Evolutionary conservation across 164 flowering plant genomes (phyloP).

Genomic region (Nymphaea colorata): DNA sequence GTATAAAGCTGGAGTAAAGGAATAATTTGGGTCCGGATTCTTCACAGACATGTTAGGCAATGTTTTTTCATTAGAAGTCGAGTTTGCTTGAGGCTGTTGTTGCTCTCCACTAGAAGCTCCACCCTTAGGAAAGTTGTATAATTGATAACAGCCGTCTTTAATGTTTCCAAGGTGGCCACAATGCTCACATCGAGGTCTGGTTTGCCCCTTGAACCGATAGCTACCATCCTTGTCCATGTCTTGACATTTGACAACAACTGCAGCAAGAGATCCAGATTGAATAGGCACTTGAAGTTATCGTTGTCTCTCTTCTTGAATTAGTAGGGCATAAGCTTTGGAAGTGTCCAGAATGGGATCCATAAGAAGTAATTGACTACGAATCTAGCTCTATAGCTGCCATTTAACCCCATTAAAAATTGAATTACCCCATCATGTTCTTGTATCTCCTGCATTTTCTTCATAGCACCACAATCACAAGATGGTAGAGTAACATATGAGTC

Average conservation of each 20-base stretch:
- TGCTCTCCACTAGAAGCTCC: background rate
- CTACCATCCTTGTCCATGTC: background rate
- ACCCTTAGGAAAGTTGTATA: background rate
- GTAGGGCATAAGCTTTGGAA: background rate
- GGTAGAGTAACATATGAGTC: too few species aligned
- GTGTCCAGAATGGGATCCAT: background rate
- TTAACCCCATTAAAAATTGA: too few species aligned
- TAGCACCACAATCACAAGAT: too few species aligned
- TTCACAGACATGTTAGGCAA: too few species aligned
- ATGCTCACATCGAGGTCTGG: background rate
- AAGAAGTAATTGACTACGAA: background rate
- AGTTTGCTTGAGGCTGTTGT: background rate
- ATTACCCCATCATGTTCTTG: too few species aligned
- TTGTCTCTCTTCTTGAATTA: background rate
- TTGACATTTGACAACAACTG: background rate
- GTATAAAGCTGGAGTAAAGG: too few species aligned
- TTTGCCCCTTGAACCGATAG: background rate
- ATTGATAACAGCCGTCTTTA: background rate
- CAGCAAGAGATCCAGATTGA: background rate
- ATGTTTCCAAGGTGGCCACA: background rate
- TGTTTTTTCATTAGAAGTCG: too few species aligned
- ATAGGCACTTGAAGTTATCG: background rate
- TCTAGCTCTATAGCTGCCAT: background rate
- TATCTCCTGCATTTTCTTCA: too few species aligned
- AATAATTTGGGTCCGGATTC: too few species aligned